Base-by-base conservation (phyloP, 352 stramenopile species). In the Pythium apleroticum region DNA sequence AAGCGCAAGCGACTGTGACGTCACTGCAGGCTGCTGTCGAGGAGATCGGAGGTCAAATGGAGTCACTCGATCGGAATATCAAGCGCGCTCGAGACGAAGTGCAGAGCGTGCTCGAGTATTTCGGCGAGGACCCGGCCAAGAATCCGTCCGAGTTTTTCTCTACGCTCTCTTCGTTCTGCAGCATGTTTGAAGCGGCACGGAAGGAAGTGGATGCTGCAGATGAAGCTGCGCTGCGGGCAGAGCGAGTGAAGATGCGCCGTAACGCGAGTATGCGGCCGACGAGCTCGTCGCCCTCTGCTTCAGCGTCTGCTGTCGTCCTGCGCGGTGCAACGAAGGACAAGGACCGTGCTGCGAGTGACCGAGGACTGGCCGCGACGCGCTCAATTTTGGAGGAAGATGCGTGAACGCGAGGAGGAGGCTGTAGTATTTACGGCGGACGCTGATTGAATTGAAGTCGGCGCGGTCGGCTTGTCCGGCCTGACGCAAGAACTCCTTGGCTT, bases 141-240 rank as follows among this genome's bases (percentile, higher is more conserved):
- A 91, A 84, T 41, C 68, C 81, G 8, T 87, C 74, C 7, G 77
- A 88, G 17, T 93, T 95, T 58, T 95, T 95, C 58, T 77, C 84
- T 3, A 93, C 85, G 9, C 76, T 95, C n/a, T 66, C 84, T 9
- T 94, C 84, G 1, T 95, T 95, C 69, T 95, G 84, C 63, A 64
- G 66, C 64, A 76, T 88, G 63, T 95, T 95, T 52, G 75, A 91
- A 54, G 68, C 61, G 17, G 83, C 87, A 4, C 72, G 78, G 7
- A 83, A 83, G 56, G 81, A 93, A 66, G 87, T 95, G 4, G 81
- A 94, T 35, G 59, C 72, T 39, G 75, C 69, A 1, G 87, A 95
- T 37, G 80, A 93, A 66, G 79, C 71, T 35, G 67, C 70, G 7
- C 60, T 72, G 25, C 72, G 82, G 3, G 75, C 81, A 0, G 87